Conservation (phyloP, 2,329 filamentous ascomycete genomes). For the Hypoxylon sp. region DNA sequence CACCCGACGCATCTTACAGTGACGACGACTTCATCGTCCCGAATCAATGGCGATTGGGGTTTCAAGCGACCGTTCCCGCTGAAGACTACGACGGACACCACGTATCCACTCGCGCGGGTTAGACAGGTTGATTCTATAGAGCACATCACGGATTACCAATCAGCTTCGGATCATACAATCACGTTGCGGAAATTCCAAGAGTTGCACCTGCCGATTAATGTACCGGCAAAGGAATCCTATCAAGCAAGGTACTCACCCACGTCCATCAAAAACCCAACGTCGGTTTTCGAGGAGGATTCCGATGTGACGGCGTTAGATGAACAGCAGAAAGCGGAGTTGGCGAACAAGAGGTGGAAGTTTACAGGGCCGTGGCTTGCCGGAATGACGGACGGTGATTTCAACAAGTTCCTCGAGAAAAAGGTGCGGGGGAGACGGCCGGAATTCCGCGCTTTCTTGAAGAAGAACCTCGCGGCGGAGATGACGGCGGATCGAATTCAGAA, state of each 20-base stretch:
- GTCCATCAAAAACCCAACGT: conserved; percentile 57
- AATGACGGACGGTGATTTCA: conserved; percentile 73
- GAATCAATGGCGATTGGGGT: conserved; percentile 89
- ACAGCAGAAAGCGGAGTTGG: conserved; percentile 54
- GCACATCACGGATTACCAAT: conserved; percentile 89
- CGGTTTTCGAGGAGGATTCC: conserved; percentile 72
- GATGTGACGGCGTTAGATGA: conserved; percentile 66
- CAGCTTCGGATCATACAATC: conserved; percentile 84
- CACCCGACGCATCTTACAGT: conserved; percentile 89
- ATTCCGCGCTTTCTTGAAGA: conserved; percentile 69
- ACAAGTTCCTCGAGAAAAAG: conserved; percentile 67
- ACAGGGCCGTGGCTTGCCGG: conserved; percentile 76
- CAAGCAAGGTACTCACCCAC: conserved; percentile 37
- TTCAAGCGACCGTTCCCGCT: conserved; percentile 87
- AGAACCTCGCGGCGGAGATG: conserved; percentile 63
- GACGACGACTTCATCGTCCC: conserved; percentile 80
- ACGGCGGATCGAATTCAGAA: conserved; percentile 57
- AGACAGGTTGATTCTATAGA: conserved; percentile 86
- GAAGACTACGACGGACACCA: conserved; percentile 79
- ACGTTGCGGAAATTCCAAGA: conserved; percentile 90
- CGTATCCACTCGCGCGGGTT: conserved; percentile 82
- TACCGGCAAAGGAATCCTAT: conserved; percentile 56
- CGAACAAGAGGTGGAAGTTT: conserved; percentile 75
- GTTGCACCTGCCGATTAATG: conserved; percentile 79
- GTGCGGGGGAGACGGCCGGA: conserved; percentile 68